Percentiles rank a stretch among this genome's conserved stretches.
Evolutionary conservation across 1,139 yeast genomes (phyloP).

Genomic region (Saccharomyces pastorianus): DNA sequence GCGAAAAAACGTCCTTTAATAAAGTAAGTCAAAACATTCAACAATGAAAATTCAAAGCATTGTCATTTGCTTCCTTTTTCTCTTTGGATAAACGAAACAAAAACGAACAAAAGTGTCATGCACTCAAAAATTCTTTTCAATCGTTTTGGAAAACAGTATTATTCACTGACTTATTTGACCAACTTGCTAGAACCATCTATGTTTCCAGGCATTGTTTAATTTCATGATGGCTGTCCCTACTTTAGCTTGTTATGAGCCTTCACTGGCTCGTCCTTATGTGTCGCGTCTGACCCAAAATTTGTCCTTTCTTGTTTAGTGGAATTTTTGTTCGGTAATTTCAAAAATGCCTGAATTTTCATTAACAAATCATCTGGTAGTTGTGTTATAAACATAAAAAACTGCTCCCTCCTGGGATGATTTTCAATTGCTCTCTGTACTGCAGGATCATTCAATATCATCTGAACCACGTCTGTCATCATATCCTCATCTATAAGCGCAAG

Average conservation of each 20-base stretch:
- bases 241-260: not conserved
- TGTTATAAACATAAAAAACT: conserved; percentile 1
- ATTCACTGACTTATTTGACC: conserved; percentile 29
- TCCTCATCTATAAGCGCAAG: conserved; percentile 2
- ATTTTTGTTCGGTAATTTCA: not conserved
- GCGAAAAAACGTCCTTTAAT: not conserved
- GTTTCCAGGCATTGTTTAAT: conserved; percentile 27
- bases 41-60: too few species aligned
- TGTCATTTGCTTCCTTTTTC: not conserved
- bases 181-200: conserved; percentile 8
- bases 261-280: not conserved
- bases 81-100: not conserved
- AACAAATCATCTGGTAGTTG: conserved; percentile 3
- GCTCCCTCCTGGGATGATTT: conserved; percentile 2
- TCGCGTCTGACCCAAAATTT: not conserved
- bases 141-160: conserved; percentile 61
- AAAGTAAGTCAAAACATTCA: not conserved
- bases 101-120: not conserved
- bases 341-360: not conserved
- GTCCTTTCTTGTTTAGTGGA: not conserved
- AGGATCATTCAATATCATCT: conserved; percentile 9
- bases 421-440: conserved; percentile 2
- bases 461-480: conserved; percentile 24
- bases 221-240: not conserved
- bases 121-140: conserved; percentile 39